Conservation (phyloP, 352 stramenopile genomes). For the Globisporangium spinosum region DNA sequence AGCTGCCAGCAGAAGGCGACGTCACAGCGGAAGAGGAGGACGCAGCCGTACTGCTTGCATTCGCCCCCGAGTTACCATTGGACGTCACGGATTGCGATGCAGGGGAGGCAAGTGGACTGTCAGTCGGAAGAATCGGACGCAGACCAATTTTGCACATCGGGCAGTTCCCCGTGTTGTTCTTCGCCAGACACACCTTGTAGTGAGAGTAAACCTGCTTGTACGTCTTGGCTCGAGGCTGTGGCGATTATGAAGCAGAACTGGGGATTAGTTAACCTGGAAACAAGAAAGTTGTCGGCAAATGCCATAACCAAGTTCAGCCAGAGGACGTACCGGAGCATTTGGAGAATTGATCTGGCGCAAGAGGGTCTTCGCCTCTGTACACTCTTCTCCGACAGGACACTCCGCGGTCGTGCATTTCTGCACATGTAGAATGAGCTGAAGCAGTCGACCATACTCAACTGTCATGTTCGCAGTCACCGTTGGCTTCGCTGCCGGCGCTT, state of each 20-base stretch:
- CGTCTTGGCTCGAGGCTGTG: slow-evolving; percentile 66
- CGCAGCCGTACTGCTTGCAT: background rate
- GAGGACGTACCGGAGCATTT: slow-evolving; percentile 45
- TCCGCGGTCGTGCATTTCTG: slow-evolving; percentile 65
- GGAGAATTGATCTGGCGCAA: slow-evolving; percentile 71
- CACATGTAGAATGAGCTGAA: slow-evolving; percentile 85
- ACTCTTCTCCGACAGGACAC: slow-evolving; percentile 73
- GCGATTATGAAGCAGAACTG: background rate
- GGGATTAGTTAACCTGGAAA: background rate
- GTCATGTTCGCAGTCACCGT: slow-evolving; percentile 57
- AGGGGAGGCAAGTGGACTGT: slow-evolving; percentile 28
- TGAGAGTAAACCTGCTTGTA: slow-evolving; percentile 85
- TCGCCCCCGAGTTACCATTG: background rate
- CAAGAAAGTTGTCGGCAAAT: background rate
- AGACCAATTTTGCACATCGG: slow-evolving; percentile 85
- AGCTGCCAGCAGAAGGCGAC: slow-evolving; percentile 32
- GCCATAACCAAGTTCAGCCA: background rate
- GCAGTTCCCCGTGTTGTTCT: slow-evolving; percentile 77
- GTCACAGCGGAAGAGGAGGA: slow-evolving; percentile 17
- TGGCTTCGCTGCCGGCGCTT: slow-evolving; percentile 28
- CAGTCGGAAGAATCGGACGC: slow-evolving; percentile 42
- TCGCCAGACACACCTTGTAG: slow-evolving; percentile 76
- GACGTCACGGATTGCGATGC: slow-evolving; percentile 16
- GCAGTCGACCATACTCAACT: slow-evolving; percentile 75
- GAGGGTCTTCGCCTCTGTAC: slow-evolving; percentile 65